Evolutionary conservation across 2,329 filamentous ascomycete species (phyloP).

Genomic region (Colletotrichum musicola): DNA sequence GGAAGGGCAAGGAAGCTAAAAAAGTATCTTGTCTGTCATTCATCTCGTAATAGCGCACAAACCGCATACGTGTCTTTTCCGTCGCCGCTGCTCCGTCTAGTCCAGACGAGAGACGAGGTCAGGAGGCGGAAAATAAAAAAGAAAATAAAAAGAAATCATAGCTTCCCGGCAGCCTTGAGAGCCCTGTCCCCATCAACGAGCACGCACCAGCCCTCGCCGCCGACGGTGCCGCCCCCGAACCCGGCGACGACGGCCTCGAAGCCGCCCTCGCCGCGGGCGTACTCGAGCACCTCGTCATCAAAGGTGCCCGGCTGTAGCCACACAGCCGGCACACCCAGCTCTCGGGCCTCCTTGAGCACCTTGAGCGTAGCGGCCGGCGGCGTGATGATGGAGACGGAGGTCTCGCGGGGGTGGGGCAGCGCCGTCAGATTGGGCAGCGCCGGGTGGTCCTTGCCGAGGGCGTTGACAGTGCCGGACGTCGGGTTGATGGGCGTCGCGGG

Average conservation of each 20-base stretch:
- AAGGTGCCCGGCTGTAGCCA: conserved; percentile 95
- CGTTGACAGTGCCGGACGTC: conserved; percentile 70
- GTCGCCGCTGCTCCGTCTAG: no score
- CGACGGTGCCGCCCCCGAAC: conserved; percentile 66
- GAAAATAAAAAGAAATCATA: conserved; percentile 45
- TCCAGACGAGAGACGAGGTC: no score
- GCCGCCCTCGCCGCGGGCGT: conserved; percentile 68
- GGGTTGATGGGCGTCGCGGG: conserved; percentile 90
- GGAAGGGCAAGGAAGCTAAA: not conserved
- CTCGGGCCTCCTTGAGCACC: conserved; percentile 82
- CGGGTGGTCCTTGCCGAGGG: conserved; percentile 63
- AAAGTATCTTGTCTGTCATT: not conserved
- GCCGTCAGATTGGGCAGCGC: conserved; percentile 75
- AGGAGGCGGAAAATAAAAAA: no score
- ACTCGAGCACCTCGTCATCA: conserved; percentile 79
- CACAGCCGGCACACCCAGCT: conserved; percentile 78
- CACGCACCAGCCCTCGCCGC: conserved; percentile 86
- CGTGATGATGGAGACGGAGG: conserved; percentile 88
- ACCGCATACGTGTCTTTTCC: no score
- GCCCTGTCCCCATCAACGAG: conserved; percentile 84
- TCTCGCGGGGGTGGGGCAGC: conserved; percentile 75
- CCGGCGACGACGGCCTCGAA: conserved; percentile 80
- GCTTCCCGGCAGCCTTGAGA: conserved; percentile 67
- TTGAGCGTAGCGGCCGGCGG: conserved; percentile 81
- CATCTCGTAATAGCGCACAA: not conserved